Conservation (phyloP, 352 stramenopile genomes). For the Poterioochromonas sp. region DNA sequence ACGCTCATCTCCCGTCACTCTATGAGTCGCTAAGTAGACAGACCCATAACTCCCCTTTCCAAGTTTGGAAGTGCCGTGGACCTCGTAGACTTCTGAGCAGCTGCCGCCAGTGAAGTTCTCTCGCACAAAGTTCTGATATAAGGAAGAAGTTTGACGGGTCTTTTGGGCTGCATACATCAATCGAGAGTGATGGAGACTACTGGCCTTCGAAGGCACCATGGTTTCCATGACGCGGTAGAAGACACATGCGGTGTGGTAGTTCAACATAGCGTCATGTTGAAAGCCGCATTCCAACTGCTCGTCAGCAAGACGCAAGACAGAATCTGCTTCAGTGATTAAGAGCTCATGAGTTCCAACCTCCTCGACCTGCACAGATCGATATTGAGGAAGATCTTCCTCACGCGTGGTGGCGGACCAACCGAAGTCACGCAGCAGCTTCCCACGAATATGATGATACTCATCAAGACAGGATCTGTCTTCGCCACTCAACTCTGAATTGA, state of each 20-base stretch:
- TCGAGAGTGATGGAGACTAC: background rate
- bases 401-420: background rate
- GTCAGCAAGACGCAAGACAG: background rate
- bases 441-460: background rate
- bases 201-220: background rate
- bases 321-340: slow-evolving; percentile 3
- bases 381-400: background rate
- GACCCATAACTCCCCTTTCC: slow-evolving; percentile 26
- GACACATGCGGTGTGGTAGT: slow-evolving; percentile 27
- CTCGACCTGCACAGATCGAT: background rate
- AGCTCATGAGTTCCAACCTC: slow-evolving; percentile 20
- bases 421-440: background rate
- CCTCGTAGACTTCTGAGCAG: slow-evolving; percentile 19
- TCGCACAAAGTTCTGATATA: slow-evolving; percentile 22
- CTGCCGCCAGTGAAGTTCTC: slow-evolving; percentile 5
- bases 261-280: background rate
- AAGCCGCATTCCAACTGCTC: background rate
- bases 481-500: background rate
- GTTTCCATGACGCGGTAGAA: slow-evolving; percentile 25
- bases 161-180: slow-evolving; percentile 10
- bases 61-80: slow-evolving; percentile 11
- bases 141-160: background rate
- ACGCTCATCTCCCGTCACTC: slow-evolving; percentile 22
- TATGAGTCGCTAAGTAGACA: slow-evolving; percentile 20
- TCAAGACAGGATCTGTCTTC: slow-evolving; percentile 5